Evolutionary conservation across 768 basidiomycete genomes (phyloP), one percentile per base, ranked within the genome.

Genomic region (Tremella yokohamensis): DNA sequence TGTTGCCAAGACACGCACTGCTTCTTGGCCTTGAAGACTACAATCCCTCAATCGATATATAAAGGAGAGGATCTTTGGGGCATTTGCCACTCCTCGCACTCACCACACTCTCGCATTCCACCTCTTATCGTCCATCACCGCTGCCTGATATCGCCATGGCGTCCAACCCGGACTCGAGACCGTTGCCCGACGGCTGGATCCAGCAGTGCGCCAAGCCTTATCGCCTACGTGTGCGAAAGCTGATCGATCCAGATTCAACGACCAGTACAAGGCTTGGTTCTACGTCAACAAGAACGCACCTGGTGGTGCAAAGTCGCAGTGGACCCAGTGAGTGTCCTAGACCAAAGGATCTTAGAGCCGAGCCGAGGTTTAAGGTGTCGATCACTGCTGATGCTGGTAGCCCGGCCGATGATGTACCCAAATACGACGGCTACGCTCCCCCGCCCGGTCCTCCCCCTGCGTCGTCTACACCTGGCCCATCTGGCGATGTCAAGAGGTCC

Each of bases 201-300:
- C 49, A 59, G 13, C 72, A 73, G 72, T 73, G 49, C 58, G 69
- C 57, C 34, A 16, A 18, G 15, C 6, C 49, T 29, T 49, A n/a
- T 49, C 20, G 20, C 16, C 49, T n/a, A 50, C 49, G 49, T 16
- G 49, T 50, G 42, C 29, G 29, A 34, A n/a, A 3, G 26, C 25
- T 50, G 49, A 50, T 50, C n/a, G 20, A 18, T 24, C 26, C 44
- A 70, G 69, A 39, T 71, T 66, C 59, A 69, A 72, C 60, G 62
- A 64, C 29, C 61, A 69, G 15, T 57, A 73, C 59, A 66, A 73
- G 47, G 45, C 69, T 0, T 73, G 72, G 72, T 73, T 73, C 55
- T 73, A 73, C 56, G 67, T 73, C 11, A 66, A 73, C 47, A 70
- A 64, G 52, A 62, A 64, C 15, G 65, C 69, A 8, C 62, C 72